phyloP scores from a whole-genome alignment of 768 basidiomycete species.

The Trametes cingulata region DNA sequence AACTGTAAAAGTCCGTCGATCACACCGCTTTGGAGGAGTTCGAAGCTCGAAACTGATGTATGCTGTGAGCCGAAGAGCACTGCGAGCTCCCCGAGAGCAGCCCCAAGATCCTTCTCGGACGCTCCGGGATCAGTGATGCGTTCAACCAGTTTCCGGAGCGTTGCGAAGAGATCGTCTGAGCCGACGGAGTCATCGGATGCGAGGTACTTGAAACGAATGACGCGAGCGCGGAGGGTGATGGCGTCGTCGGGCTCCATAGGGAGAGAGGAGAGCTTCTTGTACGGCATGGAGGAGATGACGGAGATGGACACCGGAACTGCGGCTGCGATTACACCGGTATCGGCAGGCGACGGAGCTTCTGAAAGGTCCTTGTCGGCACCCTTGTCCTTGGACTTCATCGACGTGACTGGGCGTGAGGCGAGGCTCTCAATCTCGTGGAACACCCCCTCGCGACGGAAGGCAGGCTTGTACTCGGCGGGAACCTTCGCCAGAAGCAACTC shows the following conservation, averaged over 20 bases:
- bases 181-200: conserved; percentile 55
- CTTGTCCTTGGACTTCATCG: conserved; percentile 50
- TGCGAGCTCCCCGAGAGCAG: conserved; percentile 73
- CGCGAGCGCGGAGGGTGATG: conserved; percentile 87
- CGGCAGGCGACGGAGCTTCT: conserved; percentile 41
- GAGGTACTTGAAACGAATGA: conserved; percentile 83
- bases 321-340: conserved; percentile 34
- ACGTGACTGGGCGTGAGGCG: conserved; percentile 61
- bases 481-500: conserved; percentile 87
- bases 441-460: conserved; percentile 93
- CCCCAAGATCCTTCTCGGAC: conserved; percentile 62
- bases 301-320: conserved; percentile 43
- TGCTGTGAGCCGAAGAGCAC: conserved; percentile 74
- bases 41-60: conserved; percentile 91
- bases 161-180: conserved; percentile 62
- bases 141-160: conserved; percentile 64
- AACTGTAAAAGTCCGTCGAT: conserved; percentile 85
- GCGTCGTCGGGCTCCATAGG: conserved; percentile 86
- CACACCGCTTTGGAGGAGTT: conserved; percentile 90
- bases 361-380: conserved; percentile 36
- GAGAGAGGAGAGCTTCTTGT: conserved; percentile 68
- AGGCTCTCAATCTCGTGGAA: conserved; percentile 89
- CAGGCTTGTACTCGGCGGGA: conserved; percentile 80
- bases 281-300: conserved; percentile 48
- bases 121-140: conserved; percentile 56